Percentiles rank a stretch among this genome's conserved stretches.
Evolutionary conservation across 164 flowering plant species (phyloP).

Genomic region (Hamamelis virginiana): DNA sequence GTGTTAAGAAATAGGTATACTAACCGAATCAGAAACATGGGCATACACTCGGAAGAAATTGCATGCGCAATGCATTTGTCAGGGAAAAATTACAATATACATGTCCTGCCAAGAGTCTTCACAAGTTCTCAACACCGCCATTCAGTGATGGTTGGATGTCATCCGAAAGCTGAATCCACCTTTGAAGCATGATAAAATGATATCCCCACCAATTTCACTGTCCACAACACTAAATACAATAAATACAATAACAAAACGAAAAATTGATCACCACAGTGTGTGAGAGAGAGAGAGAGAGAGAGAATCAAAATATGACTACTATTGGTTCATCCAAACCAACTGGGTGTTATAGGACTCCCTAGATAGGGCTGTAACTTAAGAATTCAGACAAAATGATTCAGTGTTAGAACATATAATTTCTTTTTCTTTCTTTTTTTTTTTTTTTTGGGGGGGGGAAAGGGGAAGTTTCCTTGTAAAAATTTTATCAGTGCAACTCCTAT

Average conservation of each 20-base stretch:
- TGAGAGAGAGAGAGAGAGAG: neutral
- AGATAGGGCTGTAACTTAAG: neutral
- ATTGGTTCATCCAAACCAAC: neutral
- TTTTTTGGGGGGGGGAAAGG: no score
- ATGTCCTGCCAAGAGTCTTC: conserved; percentile 46
- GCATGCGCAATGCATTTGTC: conserved; percentile 44
- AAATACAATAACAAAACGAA: neutral
- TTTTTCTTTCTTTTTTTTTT: no score
- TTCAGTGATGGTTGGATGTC: conserved; percentile 15
- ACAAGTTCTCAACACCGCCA: conserved; percentile 23
- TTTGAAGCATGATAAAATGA: conserved; percentile 7
- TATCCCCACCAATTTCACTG: conserved; percentile 4
- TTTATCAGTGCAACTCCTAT: neutral
- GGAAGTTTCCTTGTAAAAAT: neutral
- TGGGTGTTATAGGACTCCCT: neutral
- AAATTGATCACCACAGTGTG: neutral
- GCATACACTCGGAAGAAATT: conserved; percentile 46
- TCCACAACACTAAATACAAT: conserved; percentile 7
- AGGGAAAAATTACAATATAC: conserved; percentile 64
- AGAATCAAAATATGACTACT: neutral
- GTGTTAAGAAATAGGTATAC: conserved; percentile 28
- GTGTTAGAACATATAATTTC: neutral
- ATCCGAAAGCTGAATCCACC: conserved; percentile 17
- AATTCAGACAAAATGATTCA: neutral
- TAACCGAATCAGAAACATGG: conserved; percentile 45